phyloP scores from a whole-genome alignment of 305 asterid species.

The Fraxinus nigra region DNA sequence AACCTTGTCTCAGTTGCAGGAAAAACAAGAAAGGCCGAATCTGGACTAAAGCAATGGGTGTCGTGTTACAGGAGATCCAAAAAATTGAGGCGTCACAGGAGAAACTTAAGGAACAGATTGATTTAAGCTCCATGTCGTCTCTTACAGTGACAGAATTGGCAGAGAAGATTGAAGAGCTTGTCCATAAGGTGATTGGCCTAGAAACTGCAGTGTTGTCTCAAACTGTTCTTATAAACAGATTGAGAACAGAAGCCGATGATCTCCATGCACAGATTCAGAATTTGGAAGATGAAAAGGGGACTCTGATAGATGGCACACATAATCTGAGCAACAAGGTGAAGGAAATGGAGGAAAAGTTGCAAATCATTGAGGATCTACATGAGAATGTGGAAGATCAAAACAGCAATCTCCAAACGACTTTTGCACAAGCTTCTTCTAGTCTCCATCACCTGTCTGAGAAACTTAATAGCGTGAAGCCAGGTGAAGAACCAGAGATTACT shows the following conservation, averaged over 20 bases:
- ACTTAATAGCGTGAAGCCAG: conserved; percentile 51
- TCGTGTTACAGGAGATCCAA: conserved; percentile 20
- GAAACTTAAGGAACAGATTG: conserved; percentile 30
- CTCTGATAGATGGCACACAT: conserved; percentile 28
- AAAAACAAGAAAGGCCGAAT: conserved; percentile 47
- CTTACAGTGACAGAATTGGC: conserved; percentile 64
- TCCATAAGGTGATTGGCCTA: conserved; percentile 64
- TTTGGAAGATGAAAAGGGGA: conserved; percentile 55
- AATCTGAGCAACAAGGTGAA: conserved; percentile 38
- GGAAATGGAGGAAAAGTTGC: conserved; percentile 63
- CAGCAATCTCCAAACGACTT: conserved; percentile 43
- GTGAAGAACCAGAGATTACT: conserved; percentile 19
- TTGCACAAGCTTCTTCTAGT: conserved; percentile 50
- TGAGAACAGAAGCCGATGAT: conserved; percentile 62
- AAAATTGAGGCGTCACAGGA: conserved; percentile 31
- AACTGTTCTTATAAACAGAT: conserved; percentile 60
- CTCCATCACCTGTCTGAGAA: conserved; percentile 51
- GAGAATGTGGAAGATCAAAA: conserved; percentile 55
- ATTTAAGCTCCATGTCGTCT: conserved; percentile 31
- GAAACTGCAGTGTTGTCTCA: conserved; percentile 78
- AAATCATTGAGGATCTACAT: conserved; percentile 51
- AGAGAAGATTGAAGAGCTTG: conserved; percentile 78
- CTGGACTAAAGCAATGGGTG: conserved; percentile 26
- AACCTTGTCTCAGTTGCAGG: conserved; percentile 55
- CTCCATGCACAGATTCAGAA: conserved; percentile 44